Evolutionary conservation across 2,329 filamentous ascomycete species (phyloP), one percentile per base, ranked within the genome.

Genomic region (Lasiodiplodia hormozganensis): DNA sequence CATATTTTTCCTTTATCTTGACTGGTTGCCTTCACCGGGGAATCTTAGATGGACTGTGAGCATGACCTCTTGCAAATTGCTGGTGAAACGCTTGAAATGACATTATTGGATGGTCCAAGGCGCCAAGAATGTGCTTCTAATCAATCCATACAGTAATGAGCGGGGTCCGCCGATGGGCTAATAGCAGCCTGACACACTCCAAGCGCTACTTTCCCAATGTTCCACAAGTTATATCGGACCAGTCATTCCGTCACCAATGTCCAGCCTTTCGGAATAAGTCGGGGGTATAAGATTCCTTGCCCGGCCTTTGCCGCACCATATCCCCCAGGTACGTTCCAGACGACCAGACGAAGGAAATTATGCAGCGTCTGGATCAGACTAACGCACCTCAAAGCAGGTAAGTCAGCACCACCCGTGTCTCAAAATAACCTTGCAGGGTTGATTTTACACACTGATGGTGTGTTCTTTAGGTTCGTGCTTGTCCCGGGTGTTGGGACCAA

Each of bases 401-500:
- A 36, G 53, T 56, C 21, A 10, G 28, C 53, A 18, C 28, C 2
- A 18, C 31, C 31, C 31, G 7, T 31, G 31, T 7, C 31, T 31
- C 8, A 31, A 8, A 31, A 31, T 31, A 31, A 38, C 4, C 14
- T 7, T 43, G 14, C 23, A 8, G 38, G 38, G 38, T 38, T 65
- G 18, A 65, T 38, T n/a, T 18, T 4, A 31, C 31, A 31, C 31
- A 31, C 31, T 31, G 7, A 31, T 31, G 31, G 31, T 31, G 31
- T 10, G 2, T 14, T 18, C 47, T 23, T 14, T 47, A 65, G 43
- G 3, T 65, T 65, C 7, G 21, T 53, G 4, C 47, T 53, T 18
- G 62, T 53, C 12, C 62, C 43, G 23, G 28, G 62, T 7, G 43
- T 65, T 28, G 43, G 47, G 10, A 65, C 62, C 28, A 65, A 53